These are phyloP conservation scores for Andrographis paniculata DNA, from an alignment of 305 asterid species.

Conservation along the genomic window DNA sequence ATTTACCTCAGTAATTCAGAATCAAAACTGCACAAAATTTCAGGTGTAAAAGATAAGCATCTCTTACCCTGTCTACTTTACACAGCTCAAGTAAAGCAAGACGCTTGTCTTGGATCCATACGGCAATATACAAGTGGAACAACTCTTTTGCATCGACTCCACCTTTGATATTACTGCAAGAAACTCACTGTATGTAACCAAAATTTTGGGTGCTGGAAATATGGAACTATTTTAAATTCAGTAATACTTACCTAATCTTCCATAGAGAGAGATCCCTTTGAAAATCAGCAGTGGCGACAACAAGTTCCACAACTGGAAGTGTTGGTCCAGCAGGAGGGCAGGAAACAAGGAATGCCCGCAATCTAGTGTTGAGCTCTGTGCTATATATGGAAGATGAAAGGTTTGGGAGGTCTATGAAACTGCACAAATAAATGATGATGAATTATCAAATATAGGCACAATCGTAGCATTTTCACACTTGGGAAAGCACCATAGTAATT, in stretches of 20 bases:
- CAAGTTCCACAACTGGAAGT: slow-evolving; percentile 64
- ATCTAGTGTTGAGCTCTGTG: slow-evolving; percentile 60
- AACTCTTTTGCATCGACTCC: slow-evolving; percentile 94
- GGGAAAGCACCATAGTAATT: background rate
- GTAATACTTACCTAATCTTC: slow-evolving; percentile 50
- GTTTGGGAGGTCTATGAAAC: slow-evolving; percentile 87
- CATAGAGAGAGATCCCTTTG: slow-evolving; percentile 76
- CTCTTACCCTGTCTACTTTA: slow-evolving; percentile 74
- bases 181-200: slow-evolving; percentile 13
- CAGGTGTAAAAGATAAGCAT: background rate
- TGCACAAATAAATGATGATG: slow-evolving; percentile 20
- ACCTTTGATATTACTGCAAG: slow-evolving; percentile 67
- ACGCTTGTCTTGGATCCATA: slow-evolving; percentile 88
- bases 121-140: slow-evolving; percentile 60
- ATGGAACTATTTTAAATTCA: background rate
- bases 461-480: background rate
- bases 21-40: background rate
- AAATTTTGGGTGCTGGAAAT: slow-evolving; percentile 4
- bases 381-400: slow-evolving; percentile 78
- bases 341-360: slow-evolving; percentile 70
- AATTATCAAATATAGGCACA: background rate
- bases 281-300: slow-evolving; percentile 78
- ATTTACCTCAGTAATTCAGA: background rate
- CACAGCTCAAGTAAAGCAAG: slow-evolving; percentile 66
- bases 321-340: slow-evolving; percentile 84